Conservation (phyloP, 768 basidiomycete genomes). For the Baorangia bicolor region DNA sequence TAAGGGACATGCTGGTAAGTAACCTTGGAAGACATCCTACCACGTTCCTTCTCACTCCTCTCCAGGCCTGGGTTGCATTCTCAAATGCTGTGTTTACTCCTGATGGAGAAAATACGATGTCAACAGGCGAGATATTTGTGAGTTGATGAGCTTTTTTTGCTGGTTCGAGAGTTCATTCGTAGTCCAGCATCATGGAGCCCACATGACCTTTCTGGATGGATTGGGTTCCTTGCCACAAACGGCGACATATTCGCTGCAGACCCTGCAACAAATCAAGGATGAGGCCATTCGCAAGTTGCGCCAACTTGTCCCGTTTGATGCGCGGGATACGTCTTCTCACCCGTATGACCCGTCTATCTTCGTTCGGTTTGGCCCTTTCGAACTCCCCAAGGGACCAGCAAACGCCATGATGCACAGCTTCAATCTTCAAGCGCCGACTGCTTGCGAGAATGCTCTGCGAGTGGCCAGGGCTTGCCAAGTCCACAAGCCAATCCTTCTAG, state of each 20-base stretch:
- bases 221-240: slow-evolving; percentile 76
- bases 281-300: slow-evolving; percentile 57
- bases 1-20: slow-evolving; percentile 87
- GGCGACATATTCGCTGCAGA: slow-evolving; percentile 57
- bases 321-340: slow-evolving; percentile 21
- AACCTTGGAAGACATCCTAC: neutral
- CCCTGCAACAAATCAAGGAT: slow-evolving; percentile 58
- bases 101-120: slow-evolving; percentile 33
- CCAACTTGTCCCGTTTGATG: slow-evolving; percentile 51
- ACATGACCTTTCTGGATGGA: slow-evolving; percentile 91
- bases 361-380: slow-evolving; percentile 73
- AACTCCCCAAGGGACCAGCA: slow-evolving; percentile 58
- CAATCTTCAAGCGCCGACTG: slow-evolving; percentile 87
- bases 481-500: slow-evolving; percentile 86
- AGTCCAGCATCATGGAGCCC: slow-evolving; percentile 83
- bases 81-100: slow-evolving; percentile 57
- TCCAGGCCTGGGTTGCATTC: slow-evolving; percentile 91
- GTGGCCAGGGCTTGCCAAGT: slow-evolving; percentile 89
- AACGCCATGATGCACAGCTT: slow-evolving; percentile 46
- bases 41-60: slow-evolving; percentile 3
- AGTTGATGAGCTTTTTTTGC: slow-evolving; percentile 26
- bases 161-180: slow-evolving; percentile 11
- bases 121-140: slow-evolving; percentile 64
- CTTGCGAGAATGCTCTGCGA: slow-evolving; percentile 82
- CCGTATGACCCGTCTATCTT: slow-evolving; percentile 35